These are phyloP conservation scores for Litchi chinensis DNA, from an alignment of 345 rosid genomes.

Conservation along the genomic window DNA sequence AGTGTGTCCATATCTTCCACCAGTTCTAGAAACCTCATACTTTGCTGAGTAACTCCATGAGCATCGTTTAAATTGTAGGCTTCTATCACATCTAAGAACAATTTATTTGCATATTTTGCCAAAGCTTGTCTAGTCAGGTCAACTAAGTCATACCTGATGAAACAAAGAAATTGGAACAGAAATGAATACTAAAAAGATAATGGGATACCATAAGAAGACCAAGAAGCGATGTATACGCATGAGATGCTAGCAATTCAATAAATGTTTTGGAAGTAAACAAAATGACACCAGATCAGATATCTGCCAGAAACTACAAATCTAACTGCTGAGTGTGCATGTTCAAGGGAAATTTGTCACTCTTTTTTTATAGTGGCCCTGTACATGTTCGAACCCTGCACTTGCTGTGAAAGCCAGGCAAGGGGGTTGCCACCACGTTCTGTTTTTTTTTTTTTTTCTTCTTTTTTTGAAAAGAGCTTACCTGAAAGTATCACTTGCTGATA, in stretches of 20 bases:
- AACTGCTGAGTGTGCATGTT: too few species aligned
- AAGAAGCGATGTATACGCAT: background rate
- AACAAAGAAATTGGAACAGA: background rate
- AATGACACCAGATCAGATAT: too few species aligned
- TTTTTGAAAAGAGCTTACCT: constrained; percentile 34
- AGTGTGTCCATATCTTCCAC: constrained; percentile 64
- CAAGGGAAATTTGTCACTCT: too few species aligned
- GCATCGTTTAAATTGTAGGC: constrained; percentile 44
- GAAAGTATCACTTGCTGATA: constrained; percentile 50
- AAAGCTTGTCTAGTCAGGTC: constrained; percentile 72
- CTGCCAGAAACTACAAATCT: too few species aligned
- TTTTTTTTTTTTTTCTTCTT: too few species aligned
- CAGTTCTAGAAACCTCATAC: constrained; percentile 54
- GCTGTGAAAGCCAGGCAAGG: too few species aligned
- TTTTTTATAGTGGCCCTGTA: too few species aligned
- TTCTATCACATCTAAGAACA: constrained; percentile 53
- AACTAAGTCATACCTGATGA: constrained; percentile 60
- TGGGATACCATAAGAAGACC: background rate
- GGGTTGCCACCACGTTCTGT: too few species aligned
- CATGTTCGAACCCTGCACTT: too few species aligned
- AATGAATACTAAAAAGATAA: background rate
- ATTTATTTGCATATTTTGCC: constrained; percentile 65
- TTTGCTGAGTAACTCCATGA: constrained; percentile 33
- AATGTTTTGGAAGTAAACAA: constrained; percentile 9
- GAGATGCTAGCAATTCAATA: background rate